Evolutionary conservation across 2,329 filamentous ascomycete genomes (phyloP).

Genomic region (Blumeria hordei): DNA sequence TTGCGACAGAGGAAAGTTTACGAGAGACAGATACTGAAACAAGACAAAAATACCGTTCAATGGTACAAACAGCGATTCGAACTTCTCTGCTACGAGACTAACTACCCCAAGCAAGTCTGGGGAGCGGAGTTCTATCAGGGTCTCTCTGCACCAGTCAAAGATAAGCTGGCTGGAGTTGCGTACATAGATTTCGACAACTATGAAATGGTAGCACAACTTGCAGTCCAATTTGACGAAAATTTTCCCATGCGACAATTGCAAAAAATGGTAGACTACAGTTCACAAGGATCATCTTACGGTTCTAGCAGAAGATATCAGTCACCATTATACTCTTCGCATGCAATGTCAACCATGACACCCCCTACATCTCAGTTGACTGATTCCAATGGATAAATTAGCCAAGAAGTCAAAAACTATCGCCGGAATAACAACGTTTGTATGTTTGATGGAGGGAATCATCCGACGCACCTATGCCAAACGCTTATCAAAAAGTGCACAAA

Average conservation of each 20-base stretch:
- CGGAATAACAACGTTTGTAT: background rate
- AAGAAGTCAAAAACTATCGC: background rate
- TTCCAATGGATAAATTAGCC: background rate
- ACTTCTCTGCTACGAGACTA: background rate
- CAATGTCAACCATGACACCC: too few species aligned
- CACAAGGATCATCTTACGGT: too few species aligned
- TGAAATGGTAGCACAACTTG: background rate
- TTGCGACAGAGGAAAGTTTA: background rate
- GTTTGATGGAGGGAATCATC: background rate
- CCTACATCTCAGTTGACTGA: too few species aligned
- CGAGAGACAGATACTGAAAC: background rate
- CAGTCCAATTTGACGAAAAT: background rate
- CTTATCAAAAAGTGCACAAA: background rate
- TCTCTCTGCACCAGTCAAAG: background rate
- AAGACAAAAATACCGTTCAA: background rate
- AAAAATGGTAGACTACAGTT: background rate
- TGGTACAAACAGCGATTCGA: background rate
- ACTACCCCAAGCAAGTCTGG: background rate
- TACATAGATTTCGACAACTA: background rate
- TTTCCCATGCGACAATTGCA: background rate
- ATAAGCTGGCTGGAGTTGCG: background rate
- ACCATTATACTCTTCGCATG: too few species aligned
- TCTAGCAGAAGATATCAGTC: too few species aligned
- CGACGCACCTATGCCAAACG: background rate
- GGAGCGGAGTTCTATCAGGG: background rate